phyloP scores from a whole-genome alignment of 768 basidiomycete species.

The Tulasnella sp. region DNA sequence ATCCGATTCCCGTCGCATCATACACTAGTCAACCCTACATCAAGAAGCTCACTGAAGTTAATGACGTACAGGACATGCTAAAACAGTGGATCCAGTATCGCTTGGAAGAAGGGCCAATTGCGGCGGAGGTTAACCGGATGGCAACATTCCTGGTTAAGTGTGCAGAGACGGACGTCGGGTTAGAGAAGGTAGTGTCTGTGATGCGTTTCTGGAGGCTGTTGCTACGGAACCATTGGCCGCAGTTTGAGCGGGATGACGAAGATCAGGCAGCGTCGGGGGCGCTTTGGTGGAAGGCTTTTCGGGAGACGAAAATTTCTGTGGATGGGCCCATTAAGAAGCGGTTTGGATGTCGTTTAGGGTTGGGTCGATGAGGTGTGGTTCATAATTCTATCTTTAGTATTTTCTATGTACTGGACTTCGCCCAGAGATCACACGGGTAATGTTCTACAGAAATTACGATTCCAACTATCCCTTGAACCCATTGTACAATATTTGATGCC shows the following conservation, averaged over 20 bases:
- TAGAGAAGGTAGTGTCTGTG: constrained; percentile 59
- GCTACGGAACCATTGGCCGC: constrained; percentile 43
- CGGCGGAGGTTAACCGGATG: constrained; percentile 66
- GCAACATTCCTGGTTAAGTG: constrained; percentile 59
- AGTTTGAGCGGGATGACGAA: constrained; percentile 37
- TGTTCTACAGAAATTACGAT: not conserved
- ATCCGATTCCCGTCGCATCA: constrained; percentile 46
- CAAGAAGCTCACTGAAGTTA: constrained; percentile 52
- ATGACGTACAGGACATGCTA: constrained; percentile 62
- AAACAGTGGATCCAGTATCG: constrained; percentile 67
- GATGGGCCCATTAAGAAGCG: constrained; percentile 52
- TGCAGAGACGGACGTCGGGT: constrained; percentile 45
- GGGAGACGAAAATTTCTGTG: constrained; percentile 54
- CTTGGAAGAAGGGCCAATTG: constrained; percentile 49
- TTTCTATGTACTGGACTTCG: too few relatives aligned
- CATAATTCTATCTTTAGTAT: too few relatives aligned
- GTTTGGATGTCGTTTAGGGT: constrained; percentile 55
- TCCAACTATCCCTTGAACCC: too few relatives aligned
- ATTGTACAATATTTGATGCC: too few relatives aligned
- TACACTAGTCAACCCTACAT: constrained; percentile 42
- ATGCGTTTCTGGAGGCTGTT: constrained; percentile 78
- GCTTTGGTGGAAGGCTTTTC: constrained; percentile 79
- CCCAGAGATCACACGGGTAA: too few relatives aligned
- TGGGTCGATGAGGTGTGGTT: not conserved
- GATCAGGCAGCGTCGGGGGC: constrained; percentile 26